These are phyloP conservation scores for Aegilops longissima DNA, from an alignment of 176 grass and related monocot genomes.

Conservation along the genomic window DNA sequence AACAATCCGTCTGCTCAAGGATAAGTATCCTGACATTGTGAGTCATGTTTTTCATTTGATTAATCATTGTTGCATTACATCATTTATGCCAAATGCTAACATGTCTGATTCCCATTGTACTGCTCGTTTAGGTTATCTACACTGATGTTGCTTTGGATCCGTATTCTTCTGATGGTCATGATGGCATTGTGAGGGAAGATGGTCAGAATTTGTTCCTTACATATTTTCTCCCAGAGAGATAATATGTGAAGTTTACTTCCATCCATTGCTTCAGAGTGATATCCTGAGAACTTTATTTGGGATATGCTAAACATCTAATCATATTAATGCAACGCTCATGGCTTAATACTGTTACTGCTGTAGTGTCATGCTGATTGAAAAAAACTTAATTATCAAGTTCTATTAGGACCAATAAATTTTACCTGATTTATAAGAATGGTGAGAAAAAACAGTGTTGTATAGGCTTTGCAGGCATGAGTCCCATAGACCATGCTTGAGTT, in stretches of 20 bases:
- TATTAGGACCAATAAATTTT: background rate
- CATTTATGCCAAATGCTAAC: background rate
- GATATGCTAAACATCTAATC: background rate
- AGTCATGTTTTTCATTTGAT: background rate
- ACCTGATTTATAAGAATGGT: background rate
- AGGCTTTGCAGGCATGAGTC: background rate
- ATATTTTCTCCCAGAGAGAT: background rate
- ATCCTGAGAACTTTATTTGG: background rate
- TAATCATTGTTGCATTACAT: background rate
- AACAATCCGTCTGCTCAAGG: constrained; percentile 87
- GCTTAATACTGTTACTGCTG: background rate
- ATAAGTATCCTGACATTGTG: constrained; percentile 82
- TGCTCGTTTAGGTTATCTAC: constrained; percentile 62
- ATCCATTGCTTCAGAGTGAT: background rate
- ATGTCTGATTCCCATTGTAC: background rate
- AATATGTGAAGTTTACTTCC: background rate
- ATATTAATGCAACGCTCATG: background rate
- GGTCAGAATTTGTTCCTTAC: constrained; percentile 43
- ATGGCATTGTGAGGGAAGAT: constrained; percentile 97
- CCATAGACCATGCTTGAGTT: background rate
- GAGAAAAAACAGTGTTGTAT: background rate
- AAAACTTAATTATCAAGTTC: background rate
- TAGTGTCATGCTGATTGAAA: background rate
- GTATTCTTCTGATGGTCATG: constrained; percentile 96
- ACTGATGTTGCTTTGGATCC: constrained; percentile 95